These are phyloP conservation scores for Rhizopogon rudus DNA, from an alignment of 768 basidiomycete species.

Conservation along the genomic window DNA sequence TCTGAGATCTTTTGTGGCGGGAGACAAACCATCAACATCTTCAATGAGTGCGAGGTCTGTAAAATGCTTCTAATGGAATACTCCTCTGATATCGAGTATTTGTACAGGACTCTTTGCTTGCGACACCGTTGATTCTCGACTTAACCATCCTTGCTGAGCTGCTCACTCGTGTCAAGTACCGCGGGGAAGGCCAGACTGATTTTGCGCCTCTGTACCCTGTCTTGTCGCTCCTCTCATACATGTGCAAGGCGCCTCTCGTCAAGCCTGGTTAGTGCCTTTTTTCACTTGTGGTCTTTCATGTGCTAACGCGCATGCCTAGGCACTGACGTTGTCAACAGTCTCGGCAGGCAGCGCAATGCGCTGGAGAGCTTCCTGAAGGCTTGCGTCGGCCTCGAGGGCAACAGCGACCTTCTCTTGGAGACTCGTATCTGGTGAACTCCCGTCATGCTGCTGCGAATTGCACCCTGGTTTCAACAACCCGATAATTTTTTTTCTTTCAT, in stretches of 20 bases:
- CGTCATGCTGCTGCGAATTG: background rate
- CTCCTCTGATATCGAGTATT: slow-evolving; percentile 4
- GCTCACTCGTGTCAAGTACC: slow-evolving; percentile 89
- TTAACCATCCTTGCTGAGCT: slow-evolving; percentile 90
- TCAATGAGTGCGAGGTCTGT: slow-evolving; percentile 92
- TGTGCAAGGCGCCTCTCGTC: slow-evolving; percentile 96
- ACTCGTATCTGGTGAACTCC: slow-evolving; percentile 78
- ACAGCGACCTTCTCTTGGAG: slow-evolving; percentile 80
- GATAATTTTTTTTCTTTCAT: background rate
- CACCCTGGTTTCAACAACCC: background rate
- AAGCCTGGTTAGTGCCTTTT: slow-evolving; percentile 59
- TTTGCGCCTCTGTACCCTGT: slow-evolving; percentile 90
- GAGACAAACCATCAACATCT: slow-evolving; percentile 90
- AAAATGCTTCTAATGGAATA: background rate
- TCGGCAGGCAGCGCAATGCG: slow-evolving; percentile 92
- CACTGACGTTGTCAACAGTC: slow-evolving; percentile 91
- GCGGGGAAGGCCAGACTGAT: slow-evolving; percentile 49
- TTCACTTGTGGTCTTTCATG: background rate
- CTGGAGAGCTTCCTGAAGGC: slow-evolving; percentile 94
- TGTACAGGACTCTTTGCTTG: slow-evolving; percentile 83
- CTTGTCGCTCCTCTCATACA: slow-evolving; percentile 89
- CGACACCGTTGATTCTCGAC: slow-evolving; percentile 94
- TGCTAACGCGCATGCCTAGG: slow-evolving; percentile 30
- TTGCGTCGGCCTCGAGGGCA: slow-evolving; percentile 82
- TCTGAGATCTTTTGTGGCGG: slow-evolving; percentile 98